These are phyloP conservation scores for Mycogone perniciosa DNA, from an alignment of 2,329 filamentous ascomycete species.

Conservation along the genomic window DNA sequence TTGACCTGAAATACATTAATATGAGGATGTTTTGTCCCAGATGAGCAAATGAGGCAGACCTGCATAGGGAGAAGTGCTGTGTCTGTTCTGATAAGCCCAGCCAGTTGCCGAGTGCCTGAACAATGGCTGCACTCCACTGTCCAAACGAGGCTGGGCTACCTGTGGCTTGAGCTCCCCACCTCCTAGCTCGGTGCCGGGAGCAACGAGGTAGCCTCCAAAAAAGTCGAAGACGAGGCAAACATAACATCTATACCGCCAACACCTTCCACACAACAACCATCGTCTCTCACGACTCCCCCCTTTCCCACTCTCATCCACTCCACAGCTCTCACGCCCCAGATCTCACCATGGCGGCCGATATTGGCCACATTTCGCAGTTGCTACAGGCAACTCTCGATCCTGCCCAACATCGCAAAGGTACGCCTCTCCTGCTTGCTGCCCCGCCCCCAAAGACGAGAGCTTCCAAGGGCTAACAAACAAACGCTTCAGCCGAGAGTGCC, in stretches of 20 bases:
- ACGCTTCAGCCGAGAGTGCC: slow-evolving; percentile 65
- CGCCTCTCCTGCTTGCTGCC: slow-evolving; percentile 19
- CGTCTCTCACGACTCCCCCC: slow-evolving; percentile 5
- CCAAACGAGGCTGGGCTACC: neutral
- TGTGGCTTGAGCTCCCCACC: slow-evolving; percentile 7
- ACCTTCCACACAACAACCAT: neutral
- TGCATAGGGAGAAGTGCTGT: too few species aligned
- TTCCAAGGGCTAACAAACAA: slow-evolving; percentile 31
- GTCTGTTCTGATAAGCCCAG: too few species aligned
- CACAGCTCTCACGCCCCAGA: slow-evolving; percentile 5
- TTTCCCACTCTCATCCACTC: neutral
- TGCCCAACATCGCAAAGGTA: slow-evolving; percentile 82
- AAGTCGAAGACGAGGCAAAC: slow-evolving; percentile 9
- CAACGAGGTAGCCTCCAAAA: slow-evolving; percentile 10
- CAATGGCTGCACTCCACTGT: too few species aligned
- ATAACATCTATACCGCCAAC: slow-evolving; percentile 16
- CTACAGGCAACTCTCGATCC: slow-evolving; percentile 89
- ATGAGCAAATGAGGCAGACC: too few species aligned
- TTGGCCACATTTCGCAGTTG: slow-evolving; percentile 66
- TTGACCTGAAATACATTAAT: too few species aligned
- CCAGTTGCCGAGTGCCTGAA: too few species aligned
- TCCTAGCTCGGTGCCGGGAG: slow-evolving; percentile 3
- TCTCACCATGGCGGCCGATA: slow-evolving; percentile 49
- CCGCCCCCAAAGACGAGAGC: slow-evolving; percentile 3
- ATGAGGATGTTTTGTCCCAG: too few species aligned